Percentiles rank a stretch among this genome's conserved stretches.
Conservation (phyloP, 1,284 basidiomycete species). For the Kalmanozyma brasiliensis region DNA sequence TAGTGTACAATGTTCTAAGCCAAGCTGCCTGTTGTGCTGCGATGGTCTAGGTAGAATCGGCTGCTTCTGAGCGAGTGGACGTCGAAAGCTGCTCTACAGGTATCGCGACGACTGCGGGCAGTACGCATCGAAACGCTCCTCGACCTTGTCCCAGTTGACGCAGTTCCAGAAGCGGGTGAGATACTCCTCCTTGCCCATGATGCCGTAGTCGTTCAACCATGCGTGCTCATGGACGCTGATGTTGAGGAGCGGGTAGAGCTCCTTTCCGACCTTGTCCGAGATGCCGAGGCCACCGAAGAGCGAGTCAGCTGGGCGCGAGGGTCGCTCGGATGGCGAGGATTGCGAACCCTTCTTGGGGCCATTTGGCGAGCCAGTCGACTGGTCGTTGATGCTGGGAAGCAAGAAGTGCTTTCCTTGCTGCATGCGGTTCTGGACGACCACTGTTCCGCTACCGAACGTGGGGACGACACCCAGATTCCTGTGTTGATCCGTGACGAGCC, state of each 20-base stretch:
- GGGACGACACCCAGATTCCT: constrained; percentile 78
- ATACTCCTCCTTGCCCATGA: constrained; percentile 94
- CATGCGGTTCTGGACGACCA: constrained; percentile 74
- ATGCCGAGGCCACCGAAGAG: constrained; percentile 38
- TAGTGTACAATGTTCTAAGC: constrained; percentile 35
- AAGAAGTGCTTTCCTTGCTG: constrained; percentile 55
- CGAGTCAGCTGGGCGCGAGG: constrained; percentile 25
- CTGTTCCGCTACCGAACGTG: constrained; percentile 88
- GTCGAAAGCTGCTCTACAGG: constrained; percentile 3
- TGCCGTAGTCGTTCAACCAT: constrained; percentile 88
- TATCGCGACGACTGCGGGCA: constrained; percentile 38
- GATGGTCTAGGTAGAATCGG: not conserved
- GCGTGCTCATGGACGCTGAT: constrained; percentile 89
- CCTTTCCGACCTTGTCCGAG: constrained; percentile 70
- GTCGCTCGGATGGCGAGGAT: constrained; percentile 46
- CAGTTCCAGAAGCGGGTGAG: constrained; percentile 87
- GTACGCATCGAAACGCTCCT: constrained; percentile 49
- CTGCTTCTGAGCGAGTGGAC: not conserved
- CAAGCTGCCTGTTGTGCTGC: not conserved
- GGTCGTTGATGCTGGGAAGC: constrained; percentile 56
- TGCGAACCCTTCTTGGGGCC: constrained; percentile 55
- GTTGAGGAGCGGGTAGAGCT: constrained; percentile 82
- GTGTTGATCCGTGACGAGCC: constrained; percentile 80
- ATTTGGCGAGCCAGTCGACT: constrained; percentile 26
- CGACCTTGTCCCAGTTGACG: constrained; percentile 78